Conservation (phyloP, 2,329 filamentous ascomycete genomes). For the Alternaria solani region DNA sequence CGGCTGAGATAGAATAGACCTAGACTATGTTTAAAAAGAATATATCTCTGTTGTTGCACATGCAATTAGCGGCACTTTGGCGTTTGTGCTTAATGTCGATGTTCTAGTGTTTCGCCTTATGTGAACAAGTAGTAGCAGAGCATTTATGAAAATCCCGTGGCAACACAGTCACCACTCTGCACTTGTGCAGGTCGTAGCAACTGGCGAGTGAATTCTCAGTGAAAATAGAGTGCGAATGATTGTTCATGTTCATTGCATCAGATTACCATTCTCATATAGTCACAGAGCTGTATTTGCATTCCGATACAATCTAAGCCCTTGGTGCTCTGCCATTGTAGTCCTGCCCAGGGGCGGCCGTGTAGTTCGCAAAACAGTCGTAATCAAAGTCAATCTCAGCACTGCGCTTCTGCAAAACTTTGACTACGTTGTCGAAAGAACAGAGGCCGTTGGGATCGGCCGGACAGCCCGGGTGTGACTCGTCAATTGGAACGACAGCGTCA, state of each 20-base stretch:
- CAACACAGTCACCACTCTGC: neutral
- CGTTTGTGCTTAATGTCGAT: neutral
- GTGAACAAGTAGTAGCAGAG: neutral
- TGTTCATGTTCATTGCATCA: neutral
- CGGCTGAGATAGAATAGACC: slow-evolving; percentile 15
- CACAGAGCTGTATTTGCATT: neutral
- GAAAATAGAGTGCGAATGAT: neutral
- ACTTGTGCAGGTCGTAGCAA: neutral
- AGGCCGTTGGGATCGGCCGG: slow-evolving; percentile 32
- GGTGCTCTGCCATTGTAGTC: slow-evolving; percentile 41
- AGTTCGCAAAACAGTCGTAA: slow-evolving; percentile 44
- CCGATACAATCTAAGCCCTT: neutral
- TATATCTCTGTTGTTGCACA: neutral
- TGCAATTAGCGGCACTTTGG: neutral
- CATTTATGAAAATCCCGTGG: neutral
- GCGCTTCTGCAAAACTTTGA: slow-evolving; percentile 37
- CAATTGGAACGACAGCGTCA: slow-evolving; percentile 40
- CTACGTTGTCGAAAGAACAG: slow-evolving; percentile 40
- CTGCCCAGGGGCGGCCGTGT: slow-evolving; percentile 31
- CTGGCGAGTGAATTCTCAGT: neutral
- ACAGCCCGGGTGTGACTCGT: slow-evolving; percentile 35
- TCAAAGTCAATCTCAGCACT: slow-evolving; percentile 40
- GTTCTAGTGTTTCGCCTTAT: neutral
- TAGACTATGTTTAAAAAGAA: slow-evolving; percentile 22
- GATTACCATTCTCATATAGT: neutral